Evolutionary conservation across 345 rosid genomes (phyloP), one percentile per base, ranked within the genome.

Genomic region (Psidium friedrichsthalianum): DNA sequence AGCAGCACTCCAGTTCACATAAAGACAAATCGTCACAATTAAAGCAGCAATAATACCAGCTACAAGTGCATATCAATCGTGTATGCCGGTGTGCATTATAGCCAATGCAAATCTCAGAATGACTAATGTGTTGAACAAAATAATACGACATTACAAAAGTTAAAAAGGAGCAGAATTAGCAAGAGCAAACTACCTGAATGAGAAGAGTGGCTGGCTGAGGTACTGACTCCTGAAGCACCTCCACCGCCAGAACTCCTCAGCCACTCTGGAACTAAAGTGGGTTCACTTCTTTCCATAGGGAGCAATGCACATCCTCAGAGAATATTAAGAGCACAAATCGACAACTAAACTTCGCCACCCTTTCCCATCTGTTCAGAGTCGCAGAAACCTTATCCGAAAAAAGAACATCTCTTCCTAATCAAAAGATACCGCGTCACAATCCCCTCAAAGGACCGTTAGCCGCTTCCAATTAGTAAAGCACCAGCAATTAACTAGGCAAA

Each of bases 231-330:
- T 27, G 92, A 88, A 88, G 90, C 94, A 91, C 92, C 87, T 86
- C 80, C 80, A 1, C 47, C 25, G 3, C 96, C 94, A 90, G 92
- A 86, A 86, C 87, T 95, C 92, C 91, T 94, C 94, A 96, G 86
- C 98, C 98, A 96, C 93, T 96, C 96, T 86, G 98, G 98, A 83
- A 87, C 94, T 89, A 96, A 92, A 82, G 96, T 54, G 74, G 92
- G 97, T 90, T 96, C 98, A 90, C 92, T 93, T 94, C 89, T 91
- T 85, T 93, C 98, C 98, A 96, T 96, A 83, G 83, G 88, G 82
- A 91, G 84, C 88, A 85, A 88, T 89, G 86, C 86, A 89, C 96
- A 89, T 91, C 93, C 93, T 92, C 93, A 90, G 90, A 86, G 84
- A 86, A 56, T 84, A 84, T 56, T 85, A 55, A 42, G 74, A 82